Evolutionary conservation across 768 basidiomycete genomes (phyloP).

Genomic region (Calocybe gangraenosa): DNA sequence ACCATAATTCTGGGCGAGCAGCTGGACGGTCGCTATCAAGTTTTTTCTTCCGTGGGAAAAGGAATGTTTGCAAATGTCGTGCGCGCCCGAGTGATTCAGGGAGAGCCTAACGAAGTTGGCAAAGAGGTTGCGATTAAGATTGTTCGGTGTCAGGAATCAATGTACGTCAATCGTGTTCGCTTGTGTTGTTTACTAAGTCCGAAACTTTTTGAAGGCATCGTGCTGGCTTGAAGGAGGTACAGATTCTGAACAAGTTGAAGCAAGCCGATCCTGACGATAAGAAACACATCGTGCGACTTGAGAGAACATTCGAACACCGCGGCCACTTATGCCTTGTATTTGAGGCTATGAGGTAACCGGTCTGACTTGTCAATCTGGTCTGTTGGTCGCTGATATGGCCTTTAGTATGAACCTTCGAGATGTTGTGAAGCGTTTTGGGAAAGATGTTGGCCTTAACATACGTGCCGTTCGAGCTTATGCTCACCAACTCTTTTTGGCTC

Average conservation of each 20-base stretch:
- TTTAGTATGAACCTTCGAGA: conserved; percentile 95
- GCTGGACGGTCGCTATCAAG: conserved; percentile 88
- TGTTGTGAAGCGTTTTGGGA: conserved; percentile 96
- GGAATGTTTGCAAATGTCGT: conserved; percentile 99
- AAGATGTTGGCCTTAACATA: conserved; percentile 95
- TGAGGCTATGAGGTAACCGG: conserved; percentile 80
- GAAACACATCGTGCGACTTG: conserved; percentile 91
- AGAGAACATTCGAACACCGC: conserved; percentile 94
- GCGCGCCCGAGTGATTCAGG: conserved; percentile 74
- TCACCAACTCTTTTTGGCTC: conserved; percentile 88
- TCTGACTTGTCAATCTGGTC: conserved; percentile 1
- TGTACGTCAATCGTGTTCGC: conserved; percentile 42
- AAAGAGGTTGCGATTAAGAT: conserved; percentile 97
- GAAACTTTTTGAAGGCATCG: conserved; percentile 64
- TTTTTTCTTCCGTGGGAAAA: conserved; percentile 92
- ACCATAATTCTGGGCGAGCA: conserved; percentile 91
- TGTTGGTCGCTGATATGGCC: background rate
- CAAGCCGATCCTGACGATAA: conserved; percentile 95
- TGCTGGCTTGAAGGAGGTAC: conserved; percentile 88
- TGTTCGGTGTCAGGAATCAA: conserved; percentile 91
- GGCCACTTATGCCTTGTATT: conserved; percentile 97
- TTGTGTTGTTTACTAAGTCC: conserved; percentile 5
- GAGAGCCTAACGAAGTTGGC: conserved; percentile 47
- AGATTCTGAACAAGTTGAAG: conserved; percentile 81
- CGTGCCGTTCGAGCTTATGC: conserved; percentile 98